Evolutionary conservation across 768 basidiomycete species (phyloP).

Genomic region (Lactarius sp.): DNA sequence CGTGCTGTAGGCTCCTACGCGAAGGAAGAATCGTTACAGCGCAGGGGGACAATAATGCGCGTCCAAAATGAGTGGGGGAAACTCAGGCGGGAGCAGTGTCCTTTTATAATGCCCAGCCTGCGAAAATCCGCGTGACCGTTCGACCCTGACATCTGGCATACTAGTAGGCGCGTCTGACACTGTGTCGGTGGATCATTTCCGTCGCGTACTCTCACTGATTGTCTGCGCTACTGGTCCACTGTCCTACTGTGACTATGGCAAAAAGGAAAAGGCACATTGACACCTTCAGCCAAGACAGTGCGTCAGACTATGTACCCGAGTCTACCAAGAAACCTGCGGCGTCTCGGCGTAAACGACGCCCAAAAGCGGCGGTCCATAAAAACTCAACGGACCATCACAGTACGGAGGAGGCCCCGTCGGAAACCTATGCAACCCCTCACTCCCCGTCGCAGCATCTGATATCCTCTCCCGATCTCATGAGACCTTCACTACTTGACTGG

Average conservation of each 20-base stretch:
- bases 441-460: slow-evolving; percentile 48
- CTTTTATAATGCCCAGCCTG: background rate
- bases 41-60: slow-evolving; percentile 41
- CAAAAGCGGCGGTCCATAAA: background rate
- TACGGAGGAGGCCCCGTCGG: background rate
- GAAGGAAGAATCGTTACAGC: slow-evolving; percentile 27
- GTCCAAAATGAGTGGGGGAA: slow-evolving; percentile 36
- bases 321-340: background rate
- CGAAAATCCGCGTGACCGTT: background rate
- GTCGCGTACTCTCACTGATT: too few relatives aligned
- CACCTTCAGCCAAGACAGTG: slow-evolving; percentile 6
- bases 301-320: slow-evolving; percentile 13
- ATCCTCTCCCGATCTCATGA: slow-evolving; percentile 37
- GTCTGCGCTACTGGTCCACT: background rate
- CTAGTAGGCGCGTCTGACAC: too few relatives aligned
- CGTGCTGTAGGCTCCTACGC: slow-evolving; percentile 40
- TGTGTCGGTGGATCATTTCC: too few relatives aligned
- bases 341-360: background rate
- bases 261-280: slow-evolving; percentile 9
- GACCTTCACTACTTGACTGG: slow-evolving; percentile 58
- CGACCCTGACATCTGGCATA: too few relatives aligned
- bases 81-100: too few relatives aligned
- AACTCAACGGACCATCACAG: background rate
- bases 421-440: slow-evolving; percentile 29
- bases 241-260: background rate